Evolutionary conservation across 495 filamentous ascomycete species (phyloP), one percentile per base, ranked within the genome.

Genomic region (Tuber aestivum): DNA sequence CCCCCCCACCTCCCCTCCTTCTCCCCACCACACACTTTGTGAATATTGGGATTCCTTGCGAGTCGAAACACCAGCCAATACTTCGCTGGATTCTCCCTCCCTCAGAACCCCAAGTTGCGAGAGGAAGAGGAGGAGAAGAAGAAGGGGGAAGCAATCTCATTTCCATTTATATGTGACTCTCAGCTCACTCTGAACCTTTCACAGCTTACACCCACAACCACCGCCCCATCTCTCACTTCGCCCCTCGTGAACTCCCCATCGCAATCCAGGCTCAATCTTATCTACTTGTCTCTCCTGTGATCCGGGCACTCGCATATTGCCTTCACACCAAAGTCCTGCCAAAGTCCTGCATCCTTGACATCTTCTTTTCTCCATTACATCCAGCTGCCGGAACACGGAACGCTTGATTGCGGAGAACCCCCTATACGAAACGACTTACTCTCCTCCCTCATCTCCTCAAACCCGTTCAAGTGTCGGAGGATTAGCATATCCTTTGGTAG

Each of bases 81-180:
- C 74, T 48, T 72, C 23, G 23, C 72, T 75, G 72, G 69, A 35
- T 71, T 23, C 69, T 72, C 56, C 70, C 73, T 61, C 23, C 50
- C n/a, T 65, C 56, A 14, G n/a, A 12, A 32, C 32, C 56, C 56
- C 3, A 65, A 65, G 10, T 65, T 65, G n/a, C 56, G 18, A 65
- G 70, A 23, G 45, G 70, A 68, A 41, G 41, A 71, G 42, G 72
- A 56, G 50, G n/a, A n/a, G n/a, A n/a, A n/a, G n/a, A n/a, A n/a
- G n/a, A 56, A 14, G 21, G 56, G 32, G 56, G 56, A 32, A 65
- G 27, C 56, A 2, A 27, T 16, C 32, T 40, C 61, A 79, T 78
- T 75, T 73, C 38, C 70, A 79, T 75, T 76, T 75, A 50, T 75
- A 79, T 79, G 78, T 79, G 76, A 78, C 72, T 48, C 72, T 75